Conservation (phyloP, 2,329 filamentous ascomycete genomes). For the Davidsoniella australis region DNA sequence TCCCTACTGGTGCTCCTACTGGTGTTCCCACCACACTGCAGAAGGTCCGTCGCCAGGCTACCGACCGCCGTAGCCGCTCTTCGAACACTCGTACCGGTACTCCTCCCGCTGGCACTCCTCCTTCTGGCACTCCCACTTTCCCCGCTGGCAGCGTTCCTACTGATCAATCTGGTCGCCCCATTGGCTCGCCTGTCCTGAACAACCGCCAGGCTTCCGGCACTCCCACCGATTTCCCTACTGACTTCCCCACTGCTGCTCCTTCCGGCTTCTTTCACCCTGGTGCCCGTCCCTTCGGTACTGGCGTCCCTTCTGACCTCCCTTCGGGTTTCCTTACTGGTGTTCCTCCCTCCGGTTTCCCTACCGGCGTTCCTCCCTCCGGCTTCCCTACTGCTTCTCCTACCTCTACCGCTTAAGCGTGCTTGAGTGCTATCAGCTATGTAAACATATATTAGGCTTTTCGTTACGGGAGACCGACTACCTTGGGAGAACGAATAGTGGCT, state of each 20-base stretch:
- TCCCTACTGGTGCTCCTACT: neutral
- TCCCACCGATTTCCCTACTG: conserved; percentile 1
- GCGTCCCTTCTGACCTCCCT: neutral
- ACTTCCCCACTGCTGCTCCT: neutral
- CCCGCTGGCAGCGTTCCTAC: neutral
- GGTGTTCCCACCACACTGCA: conserved; percentile 3
- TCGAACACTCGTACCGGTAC: no score
- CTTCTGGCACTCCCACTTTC: neutral
- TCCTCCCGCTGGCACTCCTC: neutral
- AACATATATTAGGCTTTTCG: no score
- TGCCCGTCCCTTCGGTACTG: conserved; percentile 1
- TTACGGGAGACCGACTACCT: no score
- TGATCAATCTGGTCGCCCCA: neutral
- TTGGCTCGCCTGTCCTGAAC: neutral
- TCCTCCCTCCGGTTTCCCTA: conserved; percentile 1
- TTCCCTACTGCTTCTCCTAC: neutral
- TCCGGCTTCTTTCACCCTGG: neutral
- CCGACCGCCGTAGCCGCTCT: no score
- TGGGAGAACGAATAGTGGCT: no score
- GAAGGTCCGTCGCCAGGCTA: conserved; percentile 4
- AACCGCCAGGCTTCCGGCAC: neutral
- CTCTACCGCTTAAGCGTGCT: conserved; percentile 7
- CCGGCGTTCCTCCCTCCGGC: neutral
- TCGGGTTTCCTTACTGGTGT: neutral
- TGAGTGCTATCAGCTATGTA: neutral